phyloP scores from a whole-genome alignment of 495 filamentous ascomycete species.

The Neurospora tetraspora region DNA sequence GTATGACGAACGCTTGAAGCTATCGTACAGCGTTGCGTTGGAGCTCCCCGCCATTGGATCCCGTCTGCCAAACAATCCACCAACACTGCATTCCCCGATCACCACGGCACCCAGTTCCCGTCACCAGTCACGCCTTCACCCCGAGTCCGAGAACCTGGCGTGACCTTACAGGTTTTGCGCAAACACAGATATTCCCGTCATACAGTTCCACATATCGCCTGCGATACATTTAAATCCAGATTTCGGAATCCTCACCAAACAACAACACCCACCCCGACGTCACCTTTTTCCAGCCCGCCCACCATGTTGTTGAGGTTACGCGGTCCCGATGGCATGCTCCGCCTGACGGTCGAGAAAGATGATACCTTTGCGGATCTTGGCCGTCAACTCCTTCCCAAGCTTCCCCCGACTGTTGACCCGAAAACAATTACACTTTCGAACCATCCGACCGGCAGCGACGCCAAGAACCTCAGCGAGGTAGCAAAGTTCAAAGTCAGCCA shows the following conservation, averaged over 20 bases:
- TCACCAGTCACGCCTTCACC: neutral
- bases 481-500: conserved; percentile 54
- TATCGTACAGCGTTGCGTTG: neutral
- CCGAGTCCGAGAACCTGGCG: neutral
- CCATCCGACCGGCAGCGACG: conserved; percentile 62
- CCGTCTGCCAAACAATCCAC: neutral
- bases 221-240: neutral
- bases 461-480: conserved; percentile 58
- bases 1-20: conserved; percentile 17
- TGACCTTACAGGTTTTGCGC: neutral
- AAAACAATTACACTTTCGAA: conserved; percentile 72
- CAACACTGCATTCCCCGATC: neutral
- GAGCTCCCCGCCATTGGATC: conserved; percentile 1
- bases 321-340: conserved; percentile 60
- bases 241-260: neutral
- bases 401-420: conserved; percentile 54
- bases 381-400: conserved; percentile 35
- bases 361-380: conserved; percentile 44
- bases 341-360: conserved; percentile 51
- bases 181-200: neutral
- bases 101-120: neutral
- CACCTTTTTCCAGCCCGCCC: conserved; percentile 1
- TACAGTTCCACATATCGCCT: neutral
- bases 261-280: neutral
- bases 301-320: conserved; percentile 60